These are phyloP conservation scores for Fomitopsis schrenkii DNA, from an alignment of 1,284 basidiomycete genomes.

Conservation along the genomic window DNA sequence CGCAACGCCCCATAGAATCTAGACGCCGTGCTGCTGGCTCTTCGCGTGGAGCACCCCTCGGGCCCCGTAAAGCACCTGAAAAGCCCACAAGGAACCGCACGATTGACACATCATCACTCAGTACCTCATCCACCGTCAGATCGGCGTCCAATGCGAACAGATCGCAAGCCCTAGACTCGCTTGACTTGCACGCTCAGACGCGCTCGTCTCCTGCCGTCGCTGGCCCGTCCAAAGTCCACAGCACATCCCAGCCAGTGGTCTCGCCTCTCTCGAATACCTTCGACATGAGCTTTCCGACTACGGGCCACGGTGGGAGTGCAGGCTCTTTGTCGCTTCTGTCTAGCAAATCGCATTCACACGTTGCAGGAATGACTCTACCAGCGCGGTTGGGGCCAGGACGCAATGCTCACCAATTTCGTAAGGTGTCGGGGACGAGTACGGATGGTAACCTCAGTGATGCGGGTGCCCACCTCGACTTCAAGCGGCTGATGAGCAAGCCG, in stretches of 20 bases:
- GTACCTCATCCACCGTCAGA: background rate
- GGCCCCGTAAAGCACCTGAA: slow-evolving; percentile 5
- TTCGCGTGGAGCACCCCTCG: background rate
- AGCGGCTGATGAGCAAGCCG: slow-evolving; percentile 37
- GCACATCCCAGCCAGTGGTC: slow-evolving; percentile 8
- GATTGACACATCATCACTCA: slow-evolving; percentile 1
- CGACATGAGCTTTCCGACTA: slow-evolving; percentile 11
- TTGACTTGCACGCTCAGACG: background rate
- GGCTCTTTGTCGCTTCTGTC: slow-evolving; percentile 2
- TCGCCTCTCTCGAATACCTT: slow-evolving; percentile 11
- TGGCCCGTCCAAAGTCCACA: background rate
- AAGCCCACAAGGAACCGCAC: slow-evolving; percentile 1
- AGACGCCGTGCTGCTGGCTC: background rate
- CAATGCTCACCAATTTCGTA: slow-evolving; percentile 18
- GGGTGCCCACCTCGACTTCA: slow-evolving; percentile 31
- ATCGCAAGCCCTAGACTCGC: slow-evolving; percentile 1
- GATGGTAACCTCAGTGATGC: slow-evolving; percentile 23
- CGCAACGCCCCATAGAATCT: background rate
- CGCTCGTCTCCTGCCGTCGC: background rate
- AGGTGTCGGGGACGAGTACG: slow-evolving; percentile 18
- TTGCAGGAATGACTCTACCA: background rate
- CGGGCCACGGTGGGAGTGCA: background rate
- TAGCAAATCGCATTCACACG: background rate
- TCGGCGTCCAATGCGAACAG: background rate
- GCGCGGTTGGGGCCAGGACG: slow-evolving; percentile 7